Evolutionary conservation across 805 yeast species (phyloP), one percentile per base, ranked within the genome.

Genomic region (Schizosaccharomyces octosporus): DNA sequence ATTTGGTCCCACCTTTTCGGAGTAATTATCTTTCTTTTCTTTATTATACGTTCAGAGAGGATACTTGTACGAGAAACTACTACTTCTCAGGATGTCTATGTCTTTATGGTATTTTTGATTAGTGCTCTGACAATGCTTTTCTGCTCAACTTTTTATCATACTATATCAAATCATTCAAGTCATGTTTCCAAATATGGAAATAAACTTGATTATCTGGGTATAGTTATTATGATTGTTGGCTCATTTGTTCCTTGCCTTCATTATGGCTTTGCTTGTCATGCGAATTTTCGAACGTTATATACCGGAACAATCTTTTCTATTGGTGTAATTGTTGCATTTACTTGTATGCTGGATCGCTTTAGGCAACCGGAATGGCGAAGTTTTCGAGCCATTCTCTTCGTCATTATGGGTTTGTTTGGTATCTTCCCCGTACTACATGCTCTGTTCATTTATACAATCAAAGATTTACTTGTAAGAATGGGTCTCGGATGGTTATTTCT

Each of bases 371-470:
- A 74, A 39, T 87, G 86, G 82, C 77, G 95, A 45, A 81, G 89
- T 1, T 78, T 79, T 62, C 74, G 97, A 61, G 90, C 96, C 0
- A 64, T 77, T 0, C 80, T 88, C 80, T 88, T 88, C 71, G 82
- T 88, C 7, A 66, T 78, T 1, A 88, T 89, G 72, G 96, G 96
- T 0, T 73, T 87, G 24, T 80, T 87, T 0, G 90, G 93, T 0
- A 75, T 79, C 0, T 70, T 87, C 4, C 96, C 96, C 0, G 76
- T 88, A 0, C 61, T 79, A 0, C 74, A 73, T 13, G 88, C 89
- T 0, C 64, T 77, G 2, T 62, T 21, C 67, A 68, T 1, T 79
- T 74, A 59, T 77, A 84, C 4, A 70, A 72, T 55, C 42, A 39
- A 19, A 15, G 66, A 66, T 43, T 62, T 65, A 7, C 27, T 41